Base-by-base conservation (phyloP, 345 rosid species). In the Bruguiera gymnorhiza region DNA sequence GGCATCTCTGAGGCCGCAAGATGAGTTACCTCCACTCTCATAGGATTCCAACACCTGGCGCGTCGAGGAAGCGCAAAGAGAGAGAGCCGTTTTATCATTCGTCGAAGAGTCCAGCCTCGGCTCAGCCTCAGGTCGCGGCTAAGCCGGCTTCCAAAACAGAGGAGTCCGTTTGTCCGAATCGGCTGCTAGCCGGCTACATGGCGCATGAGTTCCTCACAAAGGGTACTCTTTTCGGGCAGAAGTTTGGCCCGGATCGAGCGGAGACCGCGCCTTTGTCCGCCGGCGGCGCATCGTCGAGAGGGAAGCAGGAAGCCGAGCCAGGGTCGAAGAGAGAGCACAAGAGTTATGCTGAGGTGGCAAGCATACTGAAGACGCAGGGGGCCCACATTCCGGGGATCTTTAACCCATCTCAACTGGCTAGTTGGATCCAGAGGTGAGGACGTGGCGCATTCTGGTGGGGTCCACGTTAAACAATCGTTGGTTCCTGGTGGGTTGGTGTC, bases 101-200 rank as follows among this genome's bases (percentile, higher is more conserved):
- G 1, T 31, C 20, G 21, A 72, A 73, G 63, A 70, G 34, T 51
- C 46, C 70, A 48, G 52, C 57, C 50, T 61, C 70, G 64, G 70
- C 80, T 59, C 74, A 46, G 61, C 70, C 53, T 11, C 16, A 43
- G 3, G 5, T 43, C 18, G 50, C 58, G 46, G 67, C 50, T 72
- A 62, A 36, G 59, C 50, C 68, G 3, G 52, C 32, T 26, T 3
- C 77, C 2, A 78, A 68, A 46, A 39, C 78, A 16, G 71, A 18
- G 1, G 60, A 63, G 46, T 30, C 76, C 48, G 65, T 29, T 62
- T 56, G 70, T 51, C 71, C 86, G 20, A 87, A 83, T 73, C 67
- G 71, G 80, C 68, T 89, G 0, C 69, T 89, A 10, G 96, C 96
- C 27, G 89, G 96, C 0, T 89, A 87, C 82, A 77, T 89, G 89